phyloP scores from a whole-genome alignment of 2,329 filamentous ascomycete genomes.

The Dryadomyces sulphureus region DNA sequence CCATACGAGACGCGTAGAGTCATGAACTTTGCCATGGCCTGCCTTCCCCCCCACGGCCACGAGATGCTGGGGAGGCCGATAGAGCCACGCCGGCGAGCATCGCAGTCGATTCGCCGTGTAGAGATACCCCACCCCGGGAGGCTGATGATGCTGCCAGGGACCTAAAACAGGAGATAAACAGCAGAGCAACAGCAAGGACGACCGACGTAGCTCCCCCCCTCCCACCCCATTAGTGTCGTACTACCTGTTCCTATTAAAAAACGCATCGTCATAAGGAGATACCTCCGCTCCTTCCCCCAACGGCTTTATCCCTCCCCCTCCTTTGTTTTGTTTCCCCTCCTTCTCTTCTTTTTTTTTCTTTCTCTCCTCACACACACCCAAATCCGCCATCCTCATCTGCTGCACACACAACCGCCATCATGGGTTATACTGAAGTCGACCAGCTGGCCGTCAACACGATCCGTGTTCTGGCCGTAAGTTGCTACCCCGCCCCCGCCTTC shows the following conservation, averaged over 20 bases:
- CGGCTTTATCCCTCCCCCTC: constrained; percentile 7
- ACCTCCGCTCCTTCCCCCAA: constrained; percentile 1
- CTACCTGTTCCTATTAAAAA: neutral
- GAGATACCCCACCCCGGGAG: neutral
- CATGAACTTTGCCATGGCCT: neutral
- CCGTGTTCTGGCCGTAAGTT: constrained; percentile 81
- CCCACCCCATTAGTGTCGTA: constrained; percentile 6
- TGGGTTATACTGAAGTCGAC: constrained; percentile 83
- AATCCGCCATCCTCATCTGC: neutral
- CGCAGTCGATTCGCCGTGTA: neutral
- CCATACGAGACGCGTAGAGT: neutral
- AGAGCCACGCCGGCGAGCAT: neutral
- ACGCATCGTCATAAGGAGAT: neutral
- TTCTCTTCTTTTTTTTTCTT: constrained; percentile 13
- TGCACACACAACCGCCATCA: constrained; percentile 31
- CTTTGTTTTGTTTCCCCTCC: constrained; percentile 14
- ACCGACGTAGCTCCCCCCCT: neutral
- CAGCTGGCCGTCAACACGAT: constrained; percentile 96
- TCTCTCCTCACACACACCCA: constrained; percentile 6
- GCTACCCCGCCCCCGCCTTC: constrained; percentile 11
- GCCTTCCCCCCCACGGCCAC: neutral
- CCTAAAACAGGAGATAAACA: neutral
- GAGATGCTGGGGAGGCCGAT: neutral
- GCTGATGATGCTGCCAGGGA: neutral
- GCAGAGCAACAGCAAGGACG: too few relatives aligned